Evolutionary conservation across 2,329 filamentous ascomycete species (phyloP), one percentile per base, ranked within the genome.

Genomic region (Beauveria rudraprayagi): DNA sequence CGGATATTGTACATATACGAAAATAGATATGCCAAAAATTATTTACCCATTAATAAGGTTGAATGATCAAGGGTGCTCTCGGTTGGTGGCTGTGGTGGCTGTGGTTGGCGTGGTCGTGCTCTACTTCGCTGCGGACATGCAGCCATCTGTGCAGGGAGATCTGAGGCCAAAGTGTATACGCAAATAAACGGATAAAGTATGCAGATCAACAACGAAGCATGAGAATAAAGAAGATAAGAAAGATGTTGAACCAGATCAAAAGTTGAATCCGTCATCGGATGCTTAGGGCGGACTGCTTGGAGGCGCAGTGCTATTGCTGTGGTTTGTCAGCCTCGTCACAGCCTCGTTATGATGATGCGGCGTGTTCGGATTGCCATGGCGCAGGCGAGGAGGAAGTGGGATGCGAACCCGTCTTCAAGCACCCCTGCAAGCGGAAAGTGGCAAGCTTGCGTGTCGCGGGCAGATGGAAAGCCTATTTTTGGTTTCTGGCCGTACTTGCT

Each of bases 291-390:
- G 19, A 26, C 34, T 41, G 34, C 7, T 41, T 17, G n/a, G 37
- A n/a, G 51, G 17, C 28, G 37, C 44, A 37, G 34, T 50, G 48
- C 26, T 26, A 30, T 3, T 17, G 19, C 34, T 19, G 22, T 40
- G 24, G 28, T 56, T 56, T 24, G 40, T 22, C 37, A 43, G 52
- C 37, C 52, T 34, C 9, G 26, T 7, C 54, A 56, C 54, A 56
- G 54, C 54, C 43, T 56, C 43, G 43, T 37, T 47, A n/a, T 14
- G 37, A 55, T 56, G 53, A 56, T 56, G 54, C n/a, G 41, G 54
- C 41, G 43, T 9, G 14, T n/a, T 56, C 53, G 41, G 53, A 46
- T 56, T 46, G 54, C 26, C 17, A 43, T 46, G 54, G 26, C 41
- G 26, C 41, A 56, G 28, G 30, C 30, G 19, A 30, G 30, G 26